Percentiles rank a stretch among this genome's conserved stretches.
These are phyloP conservation scores for Citrus maxima DNA, from an alignment of 345 rosid genomes.

Conservation along the genomic window DNA sequence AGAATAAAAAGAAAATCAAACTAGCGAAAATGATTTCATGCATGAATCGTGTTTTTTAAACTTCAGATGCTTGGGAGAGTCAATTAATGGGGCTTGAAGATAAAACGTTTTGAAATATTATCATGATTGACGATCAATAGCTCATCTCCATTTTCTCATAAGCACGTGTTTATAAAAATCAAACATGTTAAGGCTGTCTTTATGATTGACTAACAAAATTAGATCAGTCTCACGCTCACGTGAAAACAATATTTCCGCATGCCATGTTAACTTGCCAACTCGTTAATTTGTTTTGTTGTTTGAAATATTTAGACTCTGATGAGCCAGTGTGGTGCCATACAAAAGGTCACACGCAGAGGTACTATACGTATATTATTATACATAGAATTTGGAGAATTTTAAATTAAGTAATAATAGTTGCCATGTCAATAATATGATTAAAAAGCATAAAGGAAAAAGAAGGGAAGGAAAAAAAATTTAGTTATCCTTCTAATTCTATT, in stretches of 20 bases:
- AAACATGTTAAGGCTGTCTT: constrained; percentile 1
- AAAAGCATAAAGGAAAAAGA: no score
- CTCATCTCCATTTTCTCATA: neutral
- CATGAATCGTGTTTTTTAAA: neutral
- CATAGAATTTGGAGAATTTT: neutral
- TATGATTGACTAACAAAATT: constrained; percentile 14
- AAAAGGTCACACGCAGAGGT: no score
- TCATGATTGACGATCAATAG: neutral
- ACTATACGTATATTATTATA: neutral
- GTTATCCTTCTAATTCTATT: no score
- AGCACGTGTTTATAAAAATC: constrained; percentile 22
- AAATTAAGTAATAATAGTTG: constrained; percentile 3
- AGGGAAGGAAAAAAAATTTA: no score
- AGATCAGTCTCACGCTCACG: constrained; percentile 7
- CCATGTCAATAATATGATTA: neutral
- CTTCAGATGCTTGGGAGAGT: neutral
- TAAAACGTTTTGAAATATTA: neutral
- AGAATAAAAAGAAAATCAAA: constrained; percentile 5
- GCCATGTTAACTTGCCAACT: constrained; percentile 16
- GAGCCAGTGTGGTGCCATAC: no score
- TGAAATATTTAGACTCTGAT: neutral
- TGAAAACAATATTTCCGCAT: neutral
- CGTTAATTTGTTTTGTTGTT: neutral
- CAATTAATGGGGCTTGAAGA: neutral
- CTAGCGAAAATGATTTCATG: neutral